Percentiles rank a stretch among this genome's conserved stretches.
These are phyloP conservation scores for Podospora pseudopauciseta DNA, from an alignment of 495 filamentous ascomycete genomes.

Conservation along the genomic window DNA sequence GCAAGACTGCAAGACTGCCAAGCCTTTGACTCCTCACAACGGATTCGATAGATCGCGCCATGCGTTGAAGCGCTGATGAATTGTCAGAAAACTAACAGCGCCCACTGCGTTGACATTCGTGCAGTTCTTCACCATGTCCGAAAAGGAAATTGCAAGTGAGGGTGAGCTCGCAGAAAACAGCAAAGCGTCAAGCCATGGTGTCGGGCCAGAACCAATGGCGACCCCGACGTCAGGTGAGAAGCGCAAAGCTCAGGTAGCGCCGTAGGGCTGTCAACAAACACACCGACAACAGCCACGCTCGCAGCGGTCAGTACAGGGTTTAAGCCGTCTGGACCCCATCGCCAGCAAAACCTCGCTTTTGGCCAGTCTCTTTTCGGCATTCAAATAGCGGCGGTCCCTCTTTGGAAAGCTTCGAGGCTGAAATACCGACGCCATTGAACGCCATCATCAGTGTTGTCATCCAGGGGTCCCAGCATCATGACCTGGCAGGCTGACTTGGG, in stretches of 20 bases:
- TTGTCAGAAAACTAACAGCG: neutral
- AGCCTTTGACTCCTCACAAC: neutral
- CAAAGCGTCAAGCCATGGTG: neutral
- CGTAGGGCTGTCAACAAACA: slow-evolving; percentile 1
- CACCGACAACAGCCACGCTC: neutral
- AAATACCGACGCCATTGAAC: slow-evolving; percentile 9
- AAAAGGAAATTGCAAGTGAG: neutral
- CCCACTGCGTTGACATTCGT: neutral
- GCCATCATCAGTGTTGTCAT: slow-evolving; percentile 6
- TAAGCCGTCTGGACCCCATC: neutral
- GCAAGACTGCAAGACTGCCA: neutral
- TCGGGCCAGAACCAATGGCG: neutral
- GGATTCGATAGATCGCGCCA: neutral
- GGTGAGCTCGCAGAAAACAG: neutral
- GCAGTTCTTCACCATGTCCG: neutral
- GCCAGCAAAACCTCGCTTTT: neutral
- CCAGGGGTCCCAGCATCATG: neutral
- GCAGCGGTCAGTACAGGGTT: neutral
- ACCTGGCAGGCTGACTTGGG: neutral
- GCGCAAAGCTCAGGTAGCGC: neutral
- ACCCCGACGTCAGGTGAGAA: neutral
- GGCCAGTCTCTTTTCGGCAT: slow-evolving; percentile 4
- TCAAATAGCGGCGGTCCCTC: neutral
- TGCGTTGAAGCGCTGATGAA: neutral
- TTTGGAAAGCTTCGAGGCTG: slow-evolving; percentile 5